phyloP scores from a whole-genome alignment of 192 early-diverging fungal genomes.

The Backusella liffmaniae region DNA sequence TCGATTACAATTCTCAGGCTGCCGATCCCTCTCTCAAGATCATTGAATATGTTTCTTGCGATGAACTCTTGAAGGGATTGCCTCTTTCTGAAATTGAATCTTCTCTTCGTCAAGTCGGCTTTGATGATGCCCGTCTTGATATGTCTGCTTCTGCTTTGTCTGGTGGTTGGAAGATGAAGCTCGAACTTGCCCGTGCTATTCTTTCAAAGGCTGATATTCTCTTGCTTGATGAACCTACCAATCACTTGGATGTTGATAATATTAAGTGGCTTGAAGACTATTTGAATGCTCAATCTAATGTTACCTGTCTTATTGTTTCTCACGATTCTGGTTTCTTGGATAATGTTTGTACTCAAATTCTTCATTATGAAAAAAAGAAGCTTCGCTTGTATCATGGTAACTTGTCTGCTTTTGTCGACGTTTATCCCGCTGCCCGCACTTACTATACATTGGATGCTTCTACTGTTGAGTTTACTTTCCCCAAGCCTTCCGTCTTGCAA shows the following conservation, averaged over 20 bases:
- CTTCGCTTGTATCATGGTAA: conserved; percentile 79
- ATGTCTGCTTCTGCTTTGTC: conserved; percentile 64
- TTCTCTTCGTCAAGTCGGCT: conserved; percentile 60
- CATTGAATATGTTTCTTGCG: conserved; percentile 59
- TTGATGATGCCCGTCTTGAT: conserved; percentile 56
- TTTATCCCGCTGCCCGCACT: conserved; percentile 69
- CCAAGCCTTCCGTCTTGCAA: conserved; percentile 73
- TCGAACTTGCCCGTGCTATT: conserved; percentile 80
- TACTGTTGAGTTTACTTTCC: conserved; percentile 70
- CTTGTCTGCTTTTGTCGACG: conserved; percentile 72
- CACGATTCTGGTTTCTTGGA: conserved; percentile 83
- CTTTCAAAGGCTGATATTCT: conserved; percentile 83
- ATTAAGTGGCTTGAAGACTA: conserved; percentile 79
- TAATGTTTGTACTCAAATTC: conserved; percentile 78
- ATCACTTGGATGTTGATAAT: conserved; percentile 79
- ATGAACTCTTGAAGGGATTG: conserved; percentile 45
- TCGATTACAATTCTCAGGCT: conserved; percentile 71
- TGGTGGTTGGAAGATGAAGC: conserved; percentile 90
- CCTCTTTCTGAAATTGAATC: conserved; percentile 41
- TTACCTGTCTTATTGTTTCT: conserved; percentile 76
- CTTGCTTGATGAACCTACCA: conserved; percentile 92
- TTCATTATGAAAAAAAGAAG: conserved; percentile 77
- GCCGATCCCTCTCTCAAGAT: conserved; percentile 61
- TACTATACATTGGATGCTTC: conserved; percentile 75
- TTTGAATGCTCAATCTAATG: conserved; percentile 57